Conservation (phyloP, 2,329 filamentous ascomycete genomes). For the Hypocreales sp. region DNA sequence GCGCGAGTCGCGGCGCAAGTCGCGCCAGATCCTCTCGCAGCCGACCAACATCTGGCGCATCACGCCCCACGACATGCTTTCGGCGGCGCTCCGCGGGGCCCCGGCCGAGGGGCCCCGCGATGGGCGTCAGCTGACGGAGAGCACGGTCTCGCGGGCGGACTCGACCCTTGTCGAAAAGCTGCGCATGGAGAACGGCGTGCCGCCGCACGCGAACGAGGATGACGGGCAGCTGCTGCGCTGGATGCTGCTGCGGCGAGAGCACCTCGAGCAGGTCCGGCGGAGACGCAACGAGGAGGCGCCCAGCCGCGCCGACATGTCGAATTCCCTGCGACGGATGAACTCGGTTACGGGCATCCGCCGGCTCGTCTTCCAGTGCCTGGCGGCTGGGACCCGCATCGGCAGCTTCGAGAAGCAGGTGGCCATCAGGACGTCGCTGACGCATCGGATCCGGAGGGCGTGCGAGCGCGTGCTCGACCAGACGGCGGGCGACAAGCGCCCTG, state of each 20-base stretch:
- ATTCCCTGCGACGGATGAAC: slow-evolving; percentile 8
- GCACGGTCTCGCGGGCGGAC: too few relatives aligned
- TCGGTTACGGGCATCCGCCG: slow-evolving; percentile 14
- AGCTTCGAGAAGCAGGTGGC: slow-evolving; percentile 5
- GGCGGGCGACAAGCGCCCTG: slow-evolving; percentile 1
- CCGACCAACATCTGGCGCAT: slow-evolving; percentile 21
- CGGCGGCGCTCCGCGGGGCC: slow-evolving; percentile 17
- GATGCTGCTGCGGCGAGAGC: slow-evolving; percentile 16
- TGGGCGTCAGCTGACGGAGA: too few relatives aligned
- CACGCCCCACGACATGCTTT: slow-evolving; percentile 26
- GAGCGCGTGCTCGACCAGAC: slow-evolving; percentile 6
- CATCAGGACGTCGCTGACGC: slow-evolving; percentile 4
- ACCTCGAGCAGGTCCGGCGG: slow-evolving; percentile 3
- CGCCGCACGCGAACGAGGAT: slow-evolving; percentile 9
- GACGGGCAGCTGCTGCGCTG: slow-evolving; percentile 19
- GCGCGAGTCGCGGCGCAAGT: slow-evolving; percentile 10
- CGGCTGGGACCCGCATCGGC: slow-evolving; percentile 7
- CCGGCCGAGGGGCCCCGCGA: too few relatives aligned
- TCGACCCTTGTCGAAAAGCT: slow-evolving; percentile 7
- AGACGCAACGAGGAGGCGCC: slow-evolving; percentile 2
- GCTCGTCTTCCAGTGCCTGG: slow-evolving; percentile 13
- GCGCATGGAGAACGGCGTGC: slow-evolving; percentile 15
- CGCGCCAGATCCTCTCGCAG: slow-evolving; percentile 9
- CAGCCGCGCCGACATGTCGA: slow-evolving; percentile 5
- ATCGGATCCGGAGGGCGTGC: slow-evolving; percentile 10